A percentile compares a stretch with the other conserved stretches of the same genome.
Evolutionary conservation across 306 rosid genomes (phyloP).

Genomic region (Quercus suber): DNA sequence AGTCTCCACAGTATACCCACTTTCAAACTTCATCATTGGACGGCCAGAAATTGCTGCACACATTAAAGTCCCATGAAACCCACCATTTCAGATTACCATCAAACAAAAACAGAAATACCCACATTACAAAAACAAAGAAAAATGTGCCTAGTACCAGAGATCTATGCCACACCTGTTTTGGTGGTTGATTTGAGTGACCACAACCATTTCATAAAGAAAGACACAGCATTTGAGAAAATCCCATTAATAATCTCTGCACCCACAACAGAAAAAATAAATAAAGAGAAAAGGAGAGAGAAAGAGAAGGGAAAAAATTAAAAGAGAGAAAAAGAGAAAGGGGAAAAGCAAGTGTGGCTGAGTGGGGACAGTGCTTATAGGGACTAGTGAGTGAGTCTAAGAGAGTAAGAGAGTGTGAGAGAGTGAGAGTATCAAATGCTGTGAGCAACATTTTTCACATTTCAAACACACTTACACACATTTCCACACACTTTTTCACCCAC

Average conservation of each 20-base stretch:
- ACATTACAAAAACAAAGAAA: background rate
- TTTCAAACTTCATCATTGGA: constrained; percentile 87
- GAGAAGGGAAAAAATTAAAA: too few species aligned
- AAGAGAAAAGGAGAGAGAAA: too few species aligned
- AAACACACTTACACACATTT: too few species aligned
- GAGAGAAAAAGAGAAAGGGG: too few species aligned
- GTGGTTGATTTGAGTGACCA: constrained; percentile 78
- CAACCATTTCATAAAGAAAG: constrained; percentile 65
- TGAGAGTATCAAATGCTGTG: too few species aligned
- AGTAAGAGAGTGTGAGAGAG: too few species aligned
- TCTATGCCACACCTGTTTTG: constrained; percentile 75
- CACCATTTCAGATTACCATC: constrained; percentile 18
- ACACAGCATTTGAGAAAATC: constrained; percentile 61
- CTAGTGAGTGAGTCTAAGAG: too few species aligned
- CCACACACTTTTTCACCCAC: too few species aligned
- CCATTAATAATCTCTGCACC: constrained; percentile 63
- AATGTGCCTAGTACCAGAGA: constrained; percentile 25
- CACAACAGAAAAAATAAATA: constrained; percentile 5
- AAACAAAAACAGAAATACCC: background rate
- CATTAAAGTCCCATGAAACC: background rate
- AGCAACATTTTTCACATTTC: too few species aligned
- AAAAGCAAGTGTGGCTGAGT: too few species aligned
- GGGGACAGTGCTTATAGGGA: too few species aligned
- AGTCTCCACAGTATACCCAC: constrained; percentile 90
- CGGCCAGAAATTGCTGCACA: constrained; percentile 67